Conservation (phyloP, 108 stramenopile genomes). For the Phaeodactylum tricornutum region DNA sequence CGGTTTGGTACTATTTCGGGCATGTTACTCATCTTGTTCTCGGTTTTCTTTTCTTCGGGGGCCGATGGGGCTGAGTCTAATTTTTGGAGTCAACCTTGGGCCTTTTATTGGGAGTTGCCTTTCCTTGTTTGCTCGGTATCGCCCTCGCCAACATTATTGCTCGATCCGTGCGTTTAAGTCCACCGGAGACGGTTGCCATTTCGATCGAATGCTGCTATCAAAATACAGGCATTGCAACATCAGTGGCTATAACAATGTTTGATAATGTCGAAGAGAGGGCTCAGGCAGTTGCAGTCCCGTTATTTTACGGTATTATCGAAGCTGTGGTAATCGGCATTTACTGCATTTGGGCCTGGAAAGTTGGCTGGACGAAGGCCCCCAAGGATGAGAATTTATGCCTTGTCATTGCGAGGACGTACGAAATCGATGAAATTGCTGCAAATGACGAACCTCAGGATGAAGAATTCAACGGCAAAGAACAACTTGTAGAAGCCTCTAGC, state of each 20-base stretch:
- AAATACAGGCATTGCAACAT: slow-evolving; percentile 79
- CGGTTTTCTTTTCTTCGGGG: slow-evolving; percentile 44
- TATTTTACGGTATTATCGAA: slow-evolving; percentile 68
- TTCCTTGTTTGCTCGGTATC: slow-evolving; percentile 56
- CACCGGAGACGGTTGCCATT: slow-evolving; percentile 71
- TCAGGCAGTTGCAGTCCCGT: slow-evolving; percentile 65
- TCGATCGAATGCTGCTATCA: slow-evolving; percentile 84
- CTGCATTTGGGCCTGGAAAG: slow-evolving; percentile 59
- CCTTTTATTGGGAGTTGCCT: slow-evolving; percentile 64
- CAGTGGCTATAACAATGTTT: slow-evolving; percentile 77
- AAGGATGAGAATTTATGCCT: slow-evolving; percentile 46
- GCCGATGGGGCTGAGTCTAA: slow-evolving; percentile 36
- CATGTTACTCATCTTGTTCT: slow-evolving; percentile 54
- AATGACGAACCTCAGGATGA: too few species aligned
- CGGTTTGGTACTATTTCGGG: slow-evolving; percentile 60
- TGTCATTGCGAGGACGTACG: slow-evolving; percentile 40
- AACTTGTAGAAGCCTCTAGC: too few species aligned
- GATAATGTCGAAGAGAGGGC: slow-evolving; percentile 35
- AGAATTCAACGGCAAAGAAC: too few species aligned
- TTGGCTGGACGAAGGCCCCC: slow-evolving; percentile 74
- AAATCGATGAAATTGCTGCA: slow-evolving; percentile 17
- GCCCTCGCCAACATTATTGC: slow-evolving; percentile 45
- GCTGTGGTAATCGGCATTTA: slow-evolving; percentile 60
- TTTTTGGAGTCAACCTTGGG: slow-evolving; percentile 46
- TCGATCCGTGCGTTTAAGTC: slow-evolving; percentile 29